A percentile compares a stretch with the other conserved stretches of the same genome.
Evolutionary conservation across 2,329 filamentous ascomycete species (phyloP).

Genomic region (Cercospora sojina): DNA sequence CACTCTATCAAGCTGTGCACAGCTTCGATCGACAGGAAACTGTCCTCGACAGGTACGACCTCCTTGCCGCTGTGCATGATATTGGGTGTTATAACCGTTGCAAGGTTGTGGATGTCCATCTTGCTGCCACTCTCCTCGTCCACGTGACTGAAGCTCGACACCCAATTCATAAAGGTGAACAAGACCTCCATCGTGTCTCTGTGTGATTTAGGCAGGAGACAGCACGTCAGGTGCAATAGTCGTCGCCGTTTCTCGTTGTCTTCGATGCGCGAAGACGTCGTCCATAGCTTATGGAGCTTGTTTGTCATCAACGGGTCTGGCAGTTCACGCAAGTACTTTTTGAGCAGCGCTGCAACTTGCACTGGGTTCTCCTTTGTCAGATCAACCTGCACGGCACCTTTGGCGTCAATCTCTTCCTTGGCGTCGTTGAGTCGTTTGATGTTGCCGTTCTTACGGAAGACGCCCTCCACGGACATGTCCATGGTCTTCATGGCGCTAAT

Average conservation of each 20-base stretch:
- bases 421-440: constrained; percentile 90
- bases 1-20: constrained; percentile 87
- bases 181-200: constrained; percentile 92
- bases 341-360: constrained; percentile 87
- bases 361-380: constrained; percentile 87
- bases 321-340: constrained; percentile 91
- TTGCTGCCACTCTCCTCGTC: constrained; percentile 97
- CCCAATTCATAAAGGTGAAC: constrained; percentile 96
- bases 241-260: constrained; percentile 80
- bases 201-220: constrained; percentile 86
- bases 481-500: constrained; percentile 95
- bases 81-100: constrained; percentile 96
- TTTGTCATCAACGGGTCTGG: constrained; percentile 93
- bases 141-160: constrained; percentile 92
- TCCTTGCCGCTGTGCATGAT: constrained; percentile 61
- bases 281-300: constrained; percentile 89
- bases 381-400: constrained; percentile 81
- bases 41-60: constrained; percentile 62
- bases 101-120: constrained; percentile 97
- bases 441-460: constrained; percentile 98
- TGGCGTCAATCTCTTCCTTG: constrained; percentile 79
- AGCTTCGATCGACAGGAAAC: constrained; percentile 89
- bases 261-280: constrained; percentile 79
- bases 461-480: constrained; percentile 97
- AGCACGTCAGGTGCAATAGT: constrained; percentile 86